Conservation (phyloP, 768 basidiomycete species). For the Boletus rubescentipes region DNA sequence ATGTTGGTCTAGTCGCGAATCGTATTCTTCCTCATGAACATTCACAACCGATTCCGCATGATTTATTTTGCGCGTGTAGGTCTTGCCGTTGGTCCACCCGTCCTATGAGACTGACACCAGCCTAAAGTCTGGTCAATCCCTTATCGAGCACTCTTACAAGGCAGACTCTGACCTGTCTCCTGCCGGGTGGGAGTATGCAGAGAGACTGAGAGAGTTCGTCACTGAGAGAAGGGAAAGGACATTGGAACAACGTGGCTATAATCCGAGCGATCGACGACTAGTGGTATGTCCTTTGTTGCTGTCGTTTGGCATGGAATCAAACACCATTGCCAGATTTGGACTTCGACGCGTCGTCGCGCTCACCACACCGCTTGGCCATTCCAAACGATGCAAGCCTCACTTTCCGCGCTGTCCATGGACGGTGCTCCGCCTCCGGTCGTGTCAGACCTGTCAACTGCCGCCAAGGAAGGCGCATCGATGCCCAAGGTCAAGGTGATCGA, state of each 20-base stretch:
- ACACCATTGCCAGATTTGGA: constrained; percentile 76
- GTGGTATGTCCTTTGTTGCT: constrained; percentile 49
- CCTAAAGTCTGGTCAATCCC: constrained; percentile 89
- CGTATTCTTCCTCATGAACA: constrained; percentile 99
- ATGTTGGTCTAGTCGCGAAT: constrained; percentile 69
- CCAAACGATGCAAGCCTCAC: constrained; percentile 36
- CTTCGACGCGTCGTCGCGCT: constrained; percentile 88
- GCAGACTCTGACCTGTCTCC: constrained; percentile 96
- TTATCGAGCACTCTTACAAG: constrained; percentile 98
- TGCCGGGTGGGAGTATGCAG: constrained; percentile 94
- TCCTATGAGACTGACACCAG: not conserved
- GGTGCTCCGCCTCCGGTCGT: not conserved
- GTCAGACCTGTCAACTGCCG: not conserved
- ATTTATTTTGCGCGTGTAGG: constrained; percentile 96
- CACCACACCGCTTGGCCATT: constrained; percentile 98
- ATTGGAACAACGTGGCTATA: constrained; percentile 67
- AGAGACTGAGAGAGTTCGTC: constrained; percentile 86
- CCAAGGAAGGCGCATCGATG: constrained; percentile 18
- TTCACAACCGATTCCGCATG: constrained; percentile 88
- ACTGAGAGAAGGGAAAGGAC: constrained; percentile 77
- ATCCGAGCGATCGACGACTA: constrained; percentile 57
- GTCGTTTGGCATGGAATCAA: not conserved
- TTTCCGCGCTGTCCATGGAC: constrained; percentile 10
- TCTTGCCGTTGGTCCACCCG: not conserved
- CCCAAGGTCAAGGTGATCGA: constrained; percentile 82